phyloP scores from a whole-genome alignment of 306 rosid species.

The Corylus avellana region DNA sequence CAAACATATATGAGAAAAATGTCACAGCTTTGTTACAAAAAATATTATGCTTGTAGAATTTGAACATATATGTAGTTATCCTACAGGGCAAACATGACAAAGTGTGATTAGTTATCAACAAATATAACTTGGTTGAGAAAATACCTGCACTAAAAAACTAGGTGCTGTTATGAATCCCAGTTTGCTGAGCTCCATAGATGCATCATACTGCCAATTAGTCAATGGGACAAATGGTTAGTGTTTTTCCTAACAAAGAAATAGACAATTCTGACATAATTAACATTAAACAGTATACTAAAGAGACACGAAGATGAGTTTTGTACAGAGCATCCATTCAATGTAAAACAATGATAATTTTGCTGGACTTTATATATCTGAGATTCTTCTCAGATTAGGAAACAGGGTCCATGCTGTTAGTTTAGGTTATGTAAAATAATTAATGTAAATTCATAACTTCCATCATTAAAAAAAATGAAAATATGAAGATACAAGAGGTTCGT shows the following conservation, averaged over 20 bases:
- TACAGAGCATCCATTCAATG: background rate
- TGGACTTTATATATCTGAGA: background rate
- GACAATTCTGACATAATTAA: conserved; percentile 11
- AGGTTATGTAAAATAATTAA: background rate
- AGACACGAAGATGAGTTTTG: background rate
- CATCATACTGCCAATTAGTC: conserved; percentile 69
- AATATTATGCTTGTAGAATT: background rate
- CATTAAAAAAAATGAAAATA: background rate
- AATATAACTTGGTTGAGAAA: conserved; percentile 3
- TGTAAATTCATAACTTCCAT: background rate
- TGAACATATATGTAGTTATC: conserved; percentile 7
- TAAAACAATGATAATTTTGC: background rate
- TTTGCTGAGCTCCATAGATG: conserved; percentile 72
- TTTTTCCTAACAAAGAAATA: conserved; percentile 11
- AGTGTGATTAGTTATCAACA: background rate
- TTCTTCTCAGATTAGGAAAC: background rate
- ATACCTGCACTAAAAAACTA: conserved; percentile 79
- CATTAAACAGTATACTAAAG: background rate
- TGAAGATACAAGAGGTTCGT: background rate
- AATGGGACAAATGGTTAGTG: conserved; percentile 19
- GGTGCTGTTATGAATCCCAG: conserved; percentile 75
- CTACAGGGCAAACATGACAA: background rate
- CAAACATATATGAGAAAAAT: background rate
- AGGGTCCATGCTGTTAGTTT: background rate
- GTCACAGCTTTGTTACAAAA: background rate